phyloP scores from a whole-genome alignment of 192 early-diverging fungal genomes.

The Helicostylum pulchrum region DNA sequence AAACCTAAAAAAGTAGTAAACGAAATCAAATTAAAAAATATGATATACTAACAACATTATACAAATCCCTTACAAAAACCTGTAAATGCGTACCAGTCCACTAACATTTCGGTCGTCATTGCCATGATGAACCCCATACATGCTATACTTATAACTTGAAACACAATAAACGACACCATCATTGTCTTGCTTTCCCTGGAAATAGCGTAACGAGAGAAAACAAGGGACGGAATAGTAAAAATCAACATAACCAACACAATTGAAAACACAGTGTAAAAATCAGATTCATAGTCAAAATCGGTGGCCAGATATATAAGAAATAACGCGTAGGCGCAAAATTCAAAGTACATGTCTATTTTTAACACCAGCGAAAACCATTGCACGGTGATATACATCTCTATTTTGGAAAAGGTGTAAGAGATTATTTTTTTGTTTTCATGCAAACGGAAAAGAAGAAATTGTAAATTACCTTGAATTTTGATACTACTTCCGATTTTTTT shows the following conservation, averaged over 20 bases:
- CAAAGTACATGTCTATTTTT: conserved; percentile 22
- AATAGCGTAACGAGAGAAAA: neutral
- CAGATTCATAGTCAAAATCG: too few relatives aligned
- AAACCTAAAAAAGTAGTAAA: neutral
- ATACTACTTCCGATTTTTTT: conserved; percentile 5
- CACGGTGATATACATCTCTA: conserved; percentile 13
- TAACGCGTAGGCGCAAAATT: neutral
- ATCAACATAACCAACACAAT: neutral
- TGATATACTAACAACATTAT: neutral
- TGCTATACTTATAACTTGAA: neutral
- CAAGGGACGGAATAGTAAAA: neutral
- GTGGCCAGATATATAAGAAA: too few relatives aligned
- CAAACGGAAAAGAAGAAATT: neutral
- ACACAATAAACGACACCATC: neutral
- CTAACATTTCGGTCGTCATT: too few relatives aligned
- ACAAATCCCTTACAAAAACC: too few relatives aligned
- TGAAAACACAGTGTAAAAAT: neutral
- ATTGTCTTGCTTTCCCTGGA: neutral
- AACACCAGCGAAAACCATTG: conserved; percentile 11
- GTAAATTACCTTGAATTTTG: conserved; percentile 1
- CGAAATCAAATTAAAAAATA: neutral
- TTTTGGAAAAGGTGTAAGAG: too few relatives aligned
- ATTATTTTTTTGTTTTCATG: too few relatives aligned
- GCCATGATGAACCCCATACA: too few relatives aligned
- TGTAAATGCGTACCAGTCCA: too few relatives aligned